These are phyloP conservation scores for Tillandsia fasciculata DNA, from an alignment of 176 grass and related monocot genomes.

Conservation along the genomic window DNA sequence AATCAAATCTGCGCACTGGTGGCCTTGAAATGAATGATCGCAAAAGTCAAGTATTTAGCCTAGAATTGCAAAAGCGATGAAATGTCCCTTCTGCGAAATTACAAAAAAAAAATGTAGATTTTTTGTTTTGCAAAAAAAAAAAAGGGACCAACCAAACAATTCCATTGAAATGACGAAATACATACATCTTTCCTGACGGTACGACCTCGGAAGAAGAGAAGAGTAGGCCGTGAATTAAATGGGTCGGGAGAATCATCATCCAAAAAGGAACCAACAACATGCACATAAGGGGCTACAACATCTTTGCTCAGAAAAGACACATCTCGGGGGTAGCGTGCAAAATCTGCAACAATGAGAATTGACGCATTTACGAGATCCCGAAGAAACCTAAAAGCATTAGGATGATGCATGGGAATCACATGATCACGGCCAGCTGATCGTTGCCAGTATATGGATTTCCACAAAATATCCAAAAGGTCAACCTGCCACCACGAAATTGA, in stretches of 20 bases:
- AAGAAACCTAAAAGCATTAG: conserved; percentile 93
- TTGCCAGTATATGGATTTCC: conserved; percentile 81
- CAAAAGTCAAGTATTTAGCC: too few relatives aligned
- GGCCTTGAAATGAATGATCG: not conserved
- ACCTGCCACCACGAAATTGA: conserved; percentile 32
- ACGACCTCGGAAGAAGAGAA: conserved; percentile 90
- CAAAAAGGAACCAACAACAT: conserved; percentile 79
- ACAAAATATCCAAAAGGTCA: conserved; percentile 75
- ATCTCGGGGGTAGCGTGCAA: conserved; percentile 62
- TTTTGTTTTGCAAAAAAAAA: too few relatives aligned
- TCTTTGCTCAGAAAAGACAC: conserved; percentile 91
- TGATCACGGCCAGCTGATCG: conserved; percentile 61
- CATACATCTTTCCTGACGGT: conserved; percentile 95
- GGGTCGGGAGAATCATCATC: conserved; percentile 52
- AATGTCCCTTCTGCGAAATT: too few relatives aligned
- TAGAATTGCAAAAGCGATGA: too few relatives aligned
- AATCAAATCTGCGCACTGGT: too few relatives aligned
- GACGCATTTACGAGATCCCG: conserved; percentile 77
- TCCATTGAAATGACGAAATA: conserved; percentile 10
- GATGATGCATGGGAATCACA: conserved; percentile 92
- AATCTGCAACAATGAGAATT: conserved; percentile 88
- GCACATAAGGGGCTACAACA: conserved; percentile 80
- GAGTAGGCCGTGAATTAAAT: conserved; percentile 64
- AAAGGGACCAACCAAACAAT: too few relatives aligned
- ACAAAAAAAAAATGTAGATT: too few relatives aligned